These are phyloP conservation scores for Lodderomyces elongisporus DNA, from an alignment of 1,139 yeast genomes.

Conservation along the genomic window DNA sequence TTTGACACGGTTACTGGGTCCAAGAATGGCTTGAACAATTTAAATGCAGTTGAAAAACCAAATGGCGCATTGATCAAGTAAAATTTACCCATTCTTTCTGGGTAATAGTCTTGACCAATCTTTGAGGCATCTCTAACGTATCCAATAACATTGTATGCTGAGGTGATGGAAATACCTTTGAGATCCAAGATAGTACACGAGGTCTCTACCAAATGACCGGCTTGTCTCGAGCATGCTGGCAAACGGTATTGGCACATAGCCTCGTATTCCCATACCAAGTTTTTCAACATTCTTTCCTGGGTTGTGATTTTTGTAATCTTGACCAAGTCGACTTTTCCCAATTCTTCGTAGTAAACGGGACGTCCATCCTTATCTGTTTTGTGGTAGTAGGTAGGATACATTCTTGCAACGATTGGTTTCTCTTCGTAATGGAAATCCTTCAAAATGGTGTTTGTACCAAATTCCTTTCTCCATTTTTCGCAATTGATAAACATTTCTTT, in stretches of 20 bases:
- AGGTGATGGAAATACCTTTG: constrained; percentile 82
- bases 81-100: constrained; percentile 99
- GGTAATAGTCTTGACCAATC: constrained; percentile 95
- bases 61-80: constrained; percentile 95
- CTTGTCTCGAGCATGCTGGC: constrained; percentile 90
- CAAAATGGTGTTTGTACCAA: constrained; percentile 81
- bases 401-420: constrained; percentile 82
- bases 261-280: constrained; percentile 97
- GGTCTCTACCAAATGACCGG: constrained; percentile 78
- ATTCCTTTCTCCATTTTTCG: constrained; percentile 87
- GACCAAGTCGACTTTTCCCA: constrained; percentile 82
- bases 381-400: constrained; percentile 95
- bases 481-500: constrained; percentile 79
- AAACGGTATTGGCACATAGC: constrained; percentile 76
- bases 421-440: constrained; percentile 85
- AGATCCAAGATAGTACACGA: constrained; percentile 94
- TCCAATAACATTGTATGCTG: constrained; percentile 80
- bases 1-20: constrained; percentile 98
- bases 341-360: constrained; percentile 90
- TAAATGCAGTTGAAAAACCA: constrained; percentile 93
- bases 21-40: constrained; percentile 83
- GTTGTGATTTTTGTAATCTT: constrained; percentile 93
- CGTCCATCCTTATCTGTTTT: constrained; percentile 96
- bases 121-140: constrained; percentile 90
- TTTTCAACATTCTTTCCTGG: constrained; percentile 93